Evolutionary conservation across 192 early-diverging fungal genomes (phyloP).

Genomic region (Gaertneriomyces semiglobifer): DNA sequence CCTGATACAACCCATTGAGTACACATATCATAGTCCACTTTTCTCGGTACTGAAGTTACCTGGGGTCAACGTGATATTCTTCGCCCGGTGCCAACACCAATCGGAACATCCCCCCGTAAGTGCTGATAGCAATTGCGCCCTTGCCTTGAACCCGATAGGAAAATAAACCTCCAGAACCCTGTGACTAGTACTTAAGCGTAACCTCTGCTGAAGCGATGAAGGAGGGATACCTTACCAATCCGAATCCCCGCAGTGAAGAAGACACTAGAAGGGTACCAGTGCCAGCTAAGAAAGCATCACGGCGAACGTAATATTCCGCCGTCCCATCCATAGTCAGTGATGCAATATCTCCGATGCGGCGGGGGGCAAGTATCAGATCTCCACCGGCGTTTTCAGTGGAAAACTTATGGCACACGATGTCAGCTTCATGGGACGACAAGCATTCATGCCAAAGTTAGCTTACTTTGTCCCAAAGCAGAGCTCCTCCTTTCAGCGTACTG

Average conservation of each 20-base stretch:
- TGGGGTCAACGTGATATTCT: constrained; percentile 17
- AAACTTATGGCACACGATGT: background rate
- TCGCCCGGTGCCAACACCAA: constrained; percentile 13
- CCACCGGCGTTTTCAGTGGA: background rate
- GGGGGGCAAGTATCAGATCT: constrained; percentile 14
- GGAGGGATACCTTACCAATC: background rate
- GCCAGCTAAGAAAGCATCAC: constrained; percentile 10
- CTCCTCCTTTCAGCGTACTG: background rate
- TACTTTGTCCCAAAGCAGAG: background rate
- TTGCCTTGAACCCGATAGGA: constrained; percentile 12
- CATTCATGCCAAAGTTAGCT: too few relatives aligned
- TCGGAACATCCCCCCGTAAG: constrained; percentile 15
- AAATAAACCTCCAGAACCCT: constrained; percentile 6
- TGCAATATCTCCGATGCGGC: constrained; percentile 15
- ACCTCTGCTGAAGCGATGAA: background rate
- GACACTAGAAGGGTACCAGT: background rate
- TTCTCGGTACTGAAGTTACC: background rate
- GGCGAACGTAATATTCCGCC: constrained; percentile 16
- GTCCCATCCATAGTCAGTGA: constrained; percentile 6
- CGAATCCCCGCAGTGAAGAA: background rate
- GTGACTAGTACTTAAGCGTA: background rate
- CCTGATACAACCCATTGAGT: background rate
- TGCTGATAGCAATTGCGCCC: constrained; percentile 9
- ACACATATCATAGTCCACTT: background rate
- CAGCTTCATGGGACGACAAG: background rate